Conservation (phyloP, 164 flowering plant species). For the Magnolia kwangsiensis region DNA sequence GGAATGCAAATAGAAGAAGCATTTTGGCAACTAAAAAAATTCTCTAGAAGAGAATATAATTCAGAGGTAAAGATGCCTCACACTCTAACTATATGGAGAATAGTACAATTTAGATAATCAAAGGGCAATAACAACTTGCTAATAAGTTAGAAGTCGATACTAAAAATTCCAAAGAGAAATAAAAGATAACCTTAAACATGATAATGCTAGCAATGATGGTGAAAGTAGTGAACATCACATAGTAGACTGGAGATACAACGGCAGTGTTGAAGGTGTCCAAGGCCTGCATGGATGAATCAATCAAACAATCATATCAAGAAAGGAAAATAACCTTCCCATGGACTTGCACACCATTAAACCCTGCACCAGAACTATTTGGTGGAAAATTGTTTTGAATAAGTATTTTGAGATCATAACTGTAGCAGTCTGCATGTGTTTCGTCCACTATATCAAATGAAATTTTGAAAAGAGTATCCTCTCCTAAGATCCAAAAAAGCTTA, state of each 20-base stretch:
- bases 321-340: background rate
- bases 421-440: too few species aligned
- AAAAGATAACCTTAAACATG: slow-evolving; percentile 69
- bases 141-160: background rate
- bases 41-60: too few species aligned
- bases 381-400: background rate
- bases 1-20: too few species aligned
- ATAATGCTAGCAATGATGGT: slow-evolving; percentile 85
- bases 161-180: too few species aligned
- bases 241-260: slow-evolving; percentile 76
- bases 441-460: too few species aligned
- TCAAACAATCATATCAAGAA: background rate
- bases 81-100: background rate
- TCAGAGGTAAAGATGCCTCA: background rate
- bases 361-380: background rate
- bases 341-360: background rate
- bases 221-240: slow-evolving; percentile 72
- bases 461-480: too few species aligned
- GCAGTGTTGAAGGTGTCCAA: slow-evolving; percentile 74
- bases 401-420: background rate
- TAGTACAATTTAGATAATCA: background rate
- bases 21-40: too few species aligned
- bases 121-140: background rate
- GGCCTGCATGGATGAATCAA: slow-evolving; percentile 48
- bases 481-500: too few species aligned